A percentile compares a stretch with the other conserved stretches of the same genome.
Conservation (phyloP, 805 yeast genomes). For the Metschnikowia bowlesiae region DNA sequence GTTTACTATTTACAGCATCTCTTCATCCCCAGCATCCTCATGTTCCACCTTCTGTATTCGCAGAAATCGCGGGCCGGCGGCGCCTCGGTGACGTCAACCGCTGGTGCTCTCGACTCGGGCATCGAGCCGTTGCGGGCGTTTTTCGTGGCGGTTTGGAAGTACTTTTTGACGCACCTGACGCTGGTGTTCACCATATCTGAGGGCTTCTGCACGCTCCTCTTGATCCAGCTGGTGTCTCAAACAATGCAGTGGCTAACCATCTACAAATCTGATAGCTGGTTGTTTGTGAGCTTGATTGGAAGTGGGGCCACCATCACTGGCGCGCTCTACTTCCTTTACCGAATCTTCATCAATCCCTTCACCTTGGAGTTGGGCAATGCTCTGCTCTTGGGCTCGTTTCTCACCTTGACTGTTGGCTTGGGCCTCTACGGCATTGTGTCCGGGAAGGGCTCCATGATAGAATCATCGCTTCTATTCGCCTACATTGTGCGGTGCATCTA, state of each 20-base stretch:
- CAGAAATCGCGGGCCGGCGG: constrained; percentile 11
- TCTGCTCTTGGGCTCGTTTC: constrained; percentile 77
- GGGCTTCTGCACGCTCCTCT: constrained; percentile 86
- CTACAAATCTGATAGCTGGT: constrained; percentile 69
- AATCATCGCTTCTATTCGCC: constrained; percentile 78
- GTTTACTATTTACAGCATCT: constrained; percentile 80
- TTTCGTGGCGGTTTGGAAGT: constrained; percentile 54
- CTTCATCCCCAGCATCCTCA: constrained; percentile 74
- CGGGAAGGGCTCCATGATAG: constrained; percentile 84
- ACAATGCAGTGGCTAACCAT: constrained; percentile 64
- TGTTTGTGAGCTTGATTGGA: constrained; percentile 63
- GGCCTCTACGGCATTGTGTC: constrained; percentile 82
- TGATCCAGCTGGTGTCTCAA: constrained; percentile 91
- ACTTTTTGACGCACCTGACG: constrained; percentile 71
- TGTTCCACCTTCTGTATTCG: constrained; percentile 46
- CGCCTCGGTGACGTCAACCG: neutral
- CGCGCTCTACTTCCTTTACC: constrained; percentile 71
- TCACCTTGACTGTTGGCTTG: constrained; percentile 69
- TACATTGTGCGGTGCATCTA: constrained; percentile 91
- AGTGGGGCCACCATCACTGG: constrained; percentile 75
- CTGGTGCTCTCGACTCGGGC: neutral
- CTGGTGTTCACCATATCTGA: constrained; percentile 86
- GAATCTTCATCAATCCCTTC: constrained; percentile 76
- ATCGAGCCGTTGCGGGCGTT: neutral
- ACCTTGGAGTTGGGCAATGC: constrained; percentile 70